Evolutionary conservation across 257 asterid genomes (phyloP).

Genomic region (Fraxinus anomala): DNA sequence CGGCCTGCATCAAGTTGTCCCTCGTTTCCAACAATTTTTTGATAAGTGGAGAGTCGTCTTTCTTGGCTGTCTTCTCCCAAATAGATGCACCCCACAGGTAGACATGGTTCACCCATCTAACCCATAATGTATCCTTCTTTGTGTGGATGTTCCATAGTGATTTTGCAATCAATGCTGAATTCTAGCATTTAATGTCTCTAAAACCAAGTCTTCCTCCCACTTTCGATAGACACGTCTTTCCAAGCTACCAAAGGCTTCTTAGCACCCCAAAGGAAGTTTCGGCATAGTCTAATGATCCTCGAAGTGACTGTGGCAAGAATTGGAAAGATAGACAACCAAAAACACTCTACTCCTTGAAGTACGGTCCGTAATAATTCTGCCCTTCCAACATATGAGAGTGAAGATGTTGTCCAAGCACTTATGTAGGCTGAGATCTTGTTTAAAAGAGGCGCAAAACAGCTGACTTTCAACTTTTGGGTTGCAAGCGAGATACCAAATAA

Average conservation of each 20-base stretch:
- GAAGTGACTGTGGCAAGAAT: not conserved
- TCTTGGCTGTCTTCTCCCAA: not conserved
- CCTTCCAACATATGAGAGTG: not conserved
- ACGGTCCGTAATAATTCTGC: not conserved
- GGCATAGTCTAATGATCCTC: not conserved
- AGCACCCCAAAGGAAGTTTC: no score
- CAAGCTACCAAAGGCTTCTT: no score
- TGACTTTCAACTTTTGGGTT: not conserved
- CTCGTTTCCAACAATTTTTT: no score
- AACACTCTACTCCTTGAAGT: not conserved
- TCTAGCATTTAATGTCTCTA: not conserved
- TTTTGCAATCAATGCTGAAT: not conserved
- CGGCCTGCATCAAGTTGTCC: no score
- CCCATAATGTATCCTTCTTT: not conserved
- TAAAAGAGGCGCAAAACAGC: not conserved
- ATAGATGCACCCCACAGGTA: not conserved
- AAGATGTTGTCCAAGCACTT: not conserved
- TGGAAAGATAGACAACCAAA: not conserved
- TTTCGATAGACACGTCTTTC: no score
- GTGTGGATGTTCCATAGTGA: not conserved
- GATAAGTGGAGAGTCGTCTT: not conserved
- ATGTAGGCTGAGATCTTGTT: not conserved
- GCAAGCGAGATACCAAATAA: not conserved
- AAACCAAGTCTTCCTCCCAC: no score
- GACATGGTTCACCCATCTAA: not conserved